Evolutionary conservation across 108 stramenopile genomes (phyloP), one percentile per base, ranked within the genome.

Genomic region (Thalassiosira profunda): DNA sequence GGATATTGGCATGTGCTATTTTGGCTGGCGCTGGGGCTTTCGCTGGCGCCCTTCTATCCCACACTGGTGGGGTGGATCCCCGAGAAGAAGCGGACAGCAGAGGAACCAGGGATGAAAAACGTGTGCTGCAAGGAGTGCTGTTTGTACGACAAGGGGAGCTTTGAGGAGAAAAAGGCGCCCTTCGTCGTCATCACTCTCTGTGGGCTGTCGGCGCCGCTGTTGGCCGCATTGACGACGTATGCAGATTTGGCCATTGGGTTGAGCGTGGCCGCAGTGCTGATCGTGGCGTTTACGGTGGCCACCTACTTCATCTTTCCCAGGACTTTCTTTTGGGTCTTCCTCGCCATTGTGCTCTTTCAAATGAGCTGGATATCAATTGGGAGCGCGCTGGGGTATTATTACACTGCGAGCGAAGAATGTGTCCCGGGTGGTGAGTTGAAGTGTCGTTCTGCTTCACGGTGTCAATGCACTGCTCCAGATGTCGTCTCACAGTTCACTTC

Each of bases 41-140:
- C 58, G 10, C 14, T 79, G 25, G 33, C 67, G 15, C 78, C 78
- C 9, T 63, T 79, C 25, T 79, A 58, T 28, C 72, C 78, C 25
- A 79, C 78, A 3, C 29, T 79, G 36, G 31, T 65, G 53, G 78
- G 78, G 1, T 79, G 78, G 78, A 74, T 79, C 5, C 78, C 78
- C 8, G 78, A 79, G 29, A 74, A 54, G 72, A 69, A 74, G 33
- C 36, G 78, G 9, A 58, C 66, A 0, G 35, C 34, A 33, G 26
- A 53, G 23, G 78, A 79, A 36, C 26, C 35, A 11, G 78, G 78
- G 3, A 74, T 79, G 72, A 25, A 25, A 26, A 68, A 60, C 42
- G 33, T 74, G 11, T 79, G 78, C 41, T n/a, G n/a, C n/a, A n/a
- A n/a, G n/a, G 36, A 52, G 9, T 45, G 72, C 1, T 74, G 65